Conservation (phyloP, 1,284 basidiomycete species). For the Pseudozyma thailandica region DNA sequence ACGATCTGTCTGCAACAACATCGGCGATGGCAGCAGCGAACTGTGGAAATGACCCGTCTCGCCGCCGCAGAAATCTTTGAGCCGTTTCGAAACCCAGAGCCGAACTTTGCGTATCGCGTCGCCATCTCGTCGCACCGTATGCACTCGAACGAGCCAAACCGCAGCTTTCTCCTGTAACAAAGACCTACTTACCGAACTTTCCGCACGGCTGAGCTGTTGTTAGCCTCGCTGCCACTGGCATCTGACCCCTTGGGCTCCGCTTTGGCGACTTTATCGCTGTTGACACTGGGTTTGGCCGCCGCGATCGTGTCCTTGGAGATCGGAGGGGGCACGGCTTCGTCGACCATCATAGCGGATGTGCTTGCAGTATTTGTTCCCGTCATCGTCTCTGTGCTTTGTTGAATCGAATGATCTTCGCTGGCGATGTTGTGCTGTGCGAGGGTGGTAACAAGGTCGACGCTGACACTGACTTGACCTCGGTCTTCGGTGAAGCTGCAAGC, state of each 20-base stretch:
- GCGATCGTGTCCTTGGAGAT: background rate
- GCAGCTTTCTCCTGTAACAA: background rate
- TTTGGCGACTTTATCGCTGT: background rate
- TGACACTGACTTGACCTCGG: conserved; percentile 7
- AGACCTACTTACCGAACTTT: conserved; percentile 33
- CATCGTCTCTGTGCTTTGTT: conserved; percentile 3
- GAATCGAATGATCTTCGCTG: background rate
- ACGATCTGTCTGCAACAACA: background rate
- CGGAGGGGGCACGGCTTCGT: conserved; percentile 7
- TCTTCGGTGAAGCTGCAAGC: background rate
- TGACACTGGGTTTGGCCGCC: background rate
- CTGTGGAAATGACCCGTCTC: too few species aligned
- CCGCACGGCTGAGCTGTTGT: conserved; percentile 21
- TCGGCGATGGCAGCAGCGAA: background rate
- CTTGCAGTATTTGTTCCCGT: conserved; percentile 24
- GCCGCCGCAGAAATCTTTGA: too few species aligned
- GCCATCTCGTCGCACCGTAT: conserved; percentile 9
- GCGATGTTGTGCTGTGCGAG: background rate
- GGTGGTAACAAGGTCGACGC: background rate
- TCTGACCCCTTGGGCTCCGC: background rate
- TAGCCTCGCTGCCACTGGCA: conserved; percentile 2
- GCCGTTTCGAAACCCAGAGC: too few species aligned
- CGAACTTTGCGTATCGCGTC: too few species aligned
- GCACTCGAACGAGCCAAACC: background rate
- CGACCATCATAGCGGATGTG: conserved; percentile 24